phyloP scores from a whole-genome alignment of 108 stramenopile species.

The Skeletonema costatum region DNA sequence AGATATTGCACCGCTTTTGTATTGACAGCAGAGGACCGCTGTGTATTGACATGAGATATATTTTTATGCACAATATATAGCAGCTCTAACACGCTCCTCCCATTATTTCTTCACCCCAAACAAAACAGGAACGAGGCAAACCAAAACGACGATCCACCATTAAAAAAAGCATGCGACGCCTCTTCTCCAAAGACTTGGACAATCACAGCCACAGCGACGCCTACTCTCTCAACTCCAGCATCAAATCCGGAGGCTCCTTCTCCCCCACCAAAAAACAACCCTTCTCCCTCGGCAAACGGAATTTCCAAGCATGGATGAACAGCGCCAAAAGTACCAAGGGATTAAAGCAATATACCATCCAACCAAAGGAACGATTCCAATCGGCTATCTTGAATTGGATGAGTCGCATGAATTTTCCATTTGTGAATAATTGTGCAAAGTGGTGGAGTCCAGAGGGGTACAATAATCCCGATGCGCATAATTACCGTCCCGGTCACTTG shows the following conservation, averaged over 20 bases:
- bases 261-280: not conserved
- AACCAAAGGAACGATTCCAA: not conserved
- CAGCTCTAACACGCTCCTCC: not conserved
- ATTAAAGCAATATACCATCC: not conserved
- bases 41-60: no score
- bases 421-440: not conserved
- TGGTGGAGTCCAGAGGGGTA: not conserved
- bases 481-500: constrained; percentile 17
- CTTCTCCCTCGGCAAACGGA: not conserved
- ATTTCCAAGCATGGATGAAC: not conserved
- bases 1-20: not conserved
- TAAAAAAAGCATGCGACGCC: not conserved
- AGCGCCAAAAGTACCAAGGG: not conserved
- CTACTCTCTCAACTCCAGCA: not conserved
- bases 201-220: not conserved
- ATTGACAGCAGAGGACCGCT: no score
- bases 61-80: no score
- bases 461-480: not conserved
- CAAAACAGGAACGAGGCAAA: not conserved
- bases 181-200: not conserved
- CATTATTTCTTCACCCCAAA: no score
- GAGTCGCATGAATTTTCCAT: not conserved
- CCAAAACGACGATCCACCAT: not conserved
- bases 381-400: not conserved
- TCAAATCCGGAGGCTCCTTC: not conserved